Base-by-base conservation (phyloP, 2,329 filamentous ascomycete genomes). In the Amauroascus verrucosus region DNA sequence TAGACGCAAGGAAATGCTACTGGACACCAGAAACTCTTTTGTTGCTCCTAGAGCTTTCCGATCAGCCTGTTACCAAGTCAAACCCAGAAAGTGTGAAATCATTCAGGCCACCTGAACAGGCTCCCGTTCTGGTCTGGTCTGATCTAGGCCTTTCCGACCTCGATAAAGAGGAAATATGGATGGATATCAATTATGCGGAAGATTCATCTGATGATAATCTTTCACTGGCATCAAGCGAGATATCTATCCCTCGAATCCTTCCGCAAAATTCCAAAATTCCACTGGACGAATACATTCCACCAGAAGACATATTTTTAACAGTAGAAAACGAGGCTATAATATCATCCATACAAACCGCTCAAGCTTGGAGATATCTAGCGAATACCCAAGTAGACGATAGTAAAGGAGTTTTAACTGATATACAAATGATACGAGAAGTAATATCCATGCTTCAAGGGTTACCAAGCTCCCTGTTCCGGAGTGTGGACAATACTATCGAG, bases 381-480 rank as follows among this genome's bases (percentile, higher is more conserved):
- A 32, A 14, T 35, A 16, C 38, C 14, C 62, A 64, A 28, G 61
- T 65, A 46, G 40, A 60, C n/a, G 51, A 61, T 37, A 53, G 53
- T 9, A 63, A 63, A 55, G 61, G 64, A 26, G 56, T 57, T 14
- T 72, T 91, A 5, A 80, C 85, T 0, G 90, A 95, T 64, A 72
- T 86, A 1, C 82, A 90, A 58, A 73, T 83, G 9, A 72, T 90
- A 24, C 81, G 88, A 46, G 89, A 97, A 63, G 79, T 82, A 0
- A 73, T 96, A 0, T 91, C 88, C 62, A 94, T 96, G 87, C 77
- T 97, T 0, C 80, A 82, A 51, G 90, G 90, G 0, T 72, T 93
- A 3, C 78, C 83, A 5, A 91, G 86, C 1, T 84, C 82, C 1
- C 64, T 95, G 1, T 95, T 90, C 61, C 59, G 67, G 72, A 60